Evolutionary conservation across 148 eudicot species (phyloP).

Genomic region (Selenicereus undatus): DNA sequence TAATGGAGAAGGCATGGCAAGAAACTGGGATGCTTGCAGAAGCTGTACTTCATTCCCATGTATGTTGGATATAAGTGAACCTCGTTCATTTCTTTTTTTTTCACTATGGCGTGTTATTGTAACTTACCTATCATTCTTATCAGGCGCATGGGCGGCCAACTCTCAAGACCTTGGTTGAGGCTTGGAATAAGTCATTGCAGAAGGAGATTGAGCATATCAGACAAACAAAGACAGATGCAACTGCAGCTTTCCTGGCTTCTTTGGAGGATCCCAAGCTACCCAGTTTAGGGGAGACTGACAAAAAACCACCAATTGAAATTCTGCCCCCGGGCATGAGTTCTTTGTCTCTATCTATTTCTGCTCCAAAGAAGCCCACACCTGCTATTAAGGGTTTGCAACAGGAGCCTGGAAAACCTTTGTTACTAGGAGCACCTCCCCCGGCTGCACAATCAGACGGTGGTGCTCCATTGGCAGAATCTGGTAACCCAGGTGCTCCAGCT

Average conservation of each 20-base stretch:
- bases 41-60: conserved; percentile 97
- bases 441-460: conserved; percentile 5
- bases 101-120: conserved; percentile 6
- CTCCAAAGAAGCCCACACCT: conserved; percentile 55
- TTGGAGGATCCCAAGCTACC: conserved; percentile 92
- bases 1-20: conserved; percentile 99
- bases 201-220: conserved; percentile 77
- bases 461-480: conserved; percentile 26
- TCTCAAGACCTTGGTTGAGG: conserved; percentile 65
- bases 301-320: conserved; percentile 87
- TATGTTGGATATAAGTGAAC: conserved; percentile 24
- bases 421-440: conserved; percentile 52
- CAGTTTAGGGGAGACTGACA: conserved; percentile 74
- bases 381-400: conserved; percentile 41
- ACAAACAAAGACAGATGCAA: conserved; percentile 72
- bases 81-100: neutral
- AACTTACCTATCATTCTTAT: conserved; percentile 13
- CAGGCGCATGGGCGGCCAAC: conserved; percentile 97
- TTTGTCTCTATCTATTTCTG: conserved; percentile 64
- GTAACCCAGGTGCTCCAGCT: conserved; percentile 18
- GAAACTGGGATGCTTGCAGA: conserved; percentile 99
- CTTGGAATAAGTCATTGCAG: conserved; percentile 83
- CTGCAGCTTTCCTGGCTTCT: conserved; percentile 89
- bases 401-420: conserved; percentile 63
- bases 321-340: conserved; percentile 93